Evolutionary conservation across 768 basidiomycete genomes (phyloP).

Genomic region (Chalciporus pseudorubinellus): DNA sequence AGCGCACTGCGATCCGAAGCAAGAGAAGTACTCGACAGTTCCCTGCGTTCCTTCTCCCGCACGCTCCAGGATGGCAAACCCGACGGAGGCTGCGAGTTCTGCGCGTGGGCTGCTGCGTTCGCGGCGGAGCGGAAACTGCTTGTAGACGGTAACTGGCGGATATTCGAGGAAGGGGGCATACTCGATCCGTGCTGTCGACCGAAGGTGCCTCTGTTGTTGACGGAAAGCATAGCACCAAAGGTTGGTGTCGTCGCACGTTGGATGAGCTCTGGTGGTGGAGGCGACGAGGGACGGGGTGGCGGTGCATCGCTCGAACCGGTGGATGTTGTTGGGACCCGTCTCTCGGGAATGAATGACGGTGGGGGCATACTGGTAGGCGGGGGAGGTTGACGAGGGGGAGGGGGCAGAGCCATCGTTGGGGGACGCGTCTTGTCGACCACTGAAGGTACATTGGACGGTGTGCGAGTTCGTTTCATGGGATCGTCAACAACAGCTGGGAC

Average conservation of each 20-base stretch:
- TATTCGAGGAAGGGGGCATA: constrained; percentile 65
- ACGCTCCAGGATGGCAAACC: constrained; percentile 49
- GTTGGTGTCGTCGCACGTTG: constrained; percentile 88
- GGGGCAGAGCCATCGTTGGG: constrained; percentile 81
- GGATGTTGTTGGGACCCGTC: constrained; percentile 45
- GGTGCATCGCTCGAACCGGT: constrained; percentile 54
- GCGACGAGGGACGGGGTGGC: constrained; percentile 87
- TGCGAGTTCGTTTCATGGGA: constrained; percentile 51
- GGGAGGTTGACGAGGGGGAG: constrained; percentile 74
- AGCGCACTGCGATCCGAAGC: constrained; percentile 63
- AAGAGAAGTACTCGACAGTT: constrained; percentile 68
- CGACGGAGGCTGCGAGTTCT: constrained; percentile 40
- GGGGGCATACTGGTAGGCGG: constrained; percentile 72
- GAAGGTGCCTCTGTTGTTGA: constrained; percentile 48
- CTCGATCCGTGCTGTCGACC: constrained; percentile 67
- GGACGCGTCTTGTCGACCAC: constrained; percentile 76
- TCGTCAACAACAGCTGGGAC: constrained; percentile 52
- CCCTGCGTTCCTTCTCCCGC: constrained; percentile 52
- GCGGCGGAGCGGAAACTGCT: constrained; percentile 81
- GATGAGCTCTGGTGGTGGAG: constrained; percentile 89
- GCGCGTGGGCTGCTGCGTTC: constrained; percentile 54
- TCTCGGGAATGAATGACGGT: constrained; percentile 73
- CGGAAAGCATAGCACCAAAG: constrained; percentile 60
- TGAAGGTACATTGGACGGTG: constrained; percentile 54
- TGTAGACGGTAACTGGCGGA: constrained; percentile 74